These are phyloP conservation scores for Bipolaris cookei DNA, from an alignment of 2,329 filamentous ascomycete genomes.

Conservation along the genomic window DNA sequence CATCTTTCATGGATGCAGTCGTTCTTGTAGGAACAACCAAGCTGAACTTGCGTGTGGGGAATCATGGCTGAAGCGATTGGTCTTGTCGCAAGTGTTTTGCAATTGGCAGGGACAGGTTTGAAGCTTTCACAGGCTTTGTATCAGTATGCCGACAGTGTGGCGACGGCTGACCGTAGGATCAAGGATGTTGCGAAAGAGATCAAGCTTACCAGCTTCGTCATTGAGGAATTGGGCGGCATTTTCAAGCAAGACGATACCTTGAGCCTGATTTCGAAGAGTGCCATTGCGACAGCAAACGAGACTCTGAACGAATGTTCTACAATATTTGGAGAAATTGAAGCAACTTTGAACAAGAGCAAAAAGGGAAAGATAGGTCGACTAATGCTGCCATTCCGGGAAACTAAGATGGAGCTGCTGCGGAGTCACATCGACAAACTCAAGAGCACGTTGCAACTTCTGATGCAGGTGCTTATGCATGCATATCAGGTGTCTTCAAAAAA, in stretches of 20 bases:
- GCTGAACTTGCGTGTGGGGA: background rate
- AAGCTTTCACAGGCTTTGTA: conserved; percentile 41
- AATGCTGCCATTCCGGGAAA: conserved; percentile 40
- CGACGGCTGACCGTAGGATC: conserved; percentile 36
- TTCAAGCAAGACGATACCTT: conserved; percentile 36
- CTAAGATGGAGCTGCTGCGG: conserved; percentile 37
- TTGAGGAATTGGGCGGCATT: conserved; percentile 37
- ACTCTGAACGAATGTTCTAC: conserved; percentile 36
- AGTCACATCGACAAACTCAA: conserved; percentile 42
- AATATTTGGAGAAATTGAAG: conserved; percentile 36
- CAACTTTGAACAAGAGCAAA: conserved; percentile 34
- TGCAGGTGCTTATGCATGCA: conserved; percentile 38
- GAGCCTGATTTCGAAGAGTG: conserved; percentile 33
- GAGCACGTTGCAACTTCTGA: conserved; percentile 38
- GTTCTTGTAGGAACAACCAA: background rate
- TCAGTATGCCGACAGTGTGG: conserved; percentile 41
- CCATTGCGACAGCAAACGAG: conserved; percentile 35
- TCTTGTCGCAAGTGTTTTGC: conserved; percentile 41
- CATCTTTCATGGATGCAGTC: background rate
- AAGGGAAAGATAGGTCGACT: conserved; percentile 34
- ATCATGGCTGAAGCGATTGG: conserved; percentile 36
- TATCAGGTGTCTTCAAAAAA: conserved; percentile 35
- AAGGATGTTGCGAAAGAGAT: conserved; percentile 41
- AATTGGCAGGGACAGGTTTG: conserved; percentile 39
- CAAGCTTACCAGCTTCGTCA: conserved; percentile 35